These are phyloP conservation scores for Cryptococcus hybrid DNA, from an alignment of 1,284 basidiomycete species.

Conservation along the genomic window DNA sequence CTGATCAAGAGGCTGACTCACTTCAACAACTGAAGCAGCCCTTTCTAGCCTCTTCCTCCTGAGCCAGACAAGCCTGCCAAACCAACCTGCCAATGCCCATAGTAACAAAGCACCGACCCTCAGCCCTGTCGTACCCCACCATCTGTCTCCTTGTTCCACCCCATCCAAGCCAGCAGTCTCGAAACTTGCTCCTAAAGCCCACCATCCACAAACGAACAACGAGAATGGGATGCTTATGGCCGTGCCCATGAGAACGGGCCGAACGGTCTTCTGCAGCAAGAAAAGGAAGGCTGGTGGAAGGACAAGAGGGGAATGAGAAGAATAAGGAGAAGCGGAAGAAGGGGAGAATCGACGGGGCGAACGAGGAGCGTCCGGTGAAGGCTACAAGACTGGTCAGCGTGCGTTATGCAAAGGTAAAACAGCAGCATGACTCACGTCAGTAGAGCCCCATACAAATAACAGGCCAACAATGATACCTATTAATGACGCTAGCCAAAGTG, in stretches of 20 bases:
- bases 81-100: constrained; percentile 65
- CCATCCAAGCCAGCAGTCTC: constrained; percentile 70
- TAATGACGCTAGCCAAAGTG: constrained; percentile 42
- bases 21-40: constrained; percentile 67
- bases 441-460: constrained; percentile 49
- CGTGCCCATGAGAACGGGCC: constrained; percentile 76
- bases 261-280: constrained; percentile 71
- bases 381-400: constrained; percentile 2
- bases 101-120: constrained; percentile 76
- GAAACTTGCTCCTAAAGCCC: constrained; percentile 87
- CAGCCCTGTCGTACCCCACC: constrained; percentile 65
- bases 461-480: constrained; percentile 42
- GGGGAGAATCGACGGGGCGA: constrained; percentile 59
- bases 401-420: not conserved
- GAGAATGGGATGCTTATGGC: constrained; percentile 76
- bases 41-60: constrained; percentile 58
- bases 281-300: constrained; percentile 74
- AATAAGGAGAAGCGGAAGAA: constrained; percentile 77
- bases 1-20: constrained; percentile 24
- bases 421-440: constrained; percentile 33
- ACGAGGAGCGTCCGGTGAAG: constrained; percentile 23
- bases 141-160: constrained; percentile 64
- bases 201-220: constrained; percentile 74
- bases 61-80: constrained; percentile 66
- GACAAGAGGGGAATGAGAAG: constrained; percentile 69